Evolutionary conservation across 1,284 basidiomycete species (phyloP).

Genomic region (Caloboletus inedulis): DNA sequence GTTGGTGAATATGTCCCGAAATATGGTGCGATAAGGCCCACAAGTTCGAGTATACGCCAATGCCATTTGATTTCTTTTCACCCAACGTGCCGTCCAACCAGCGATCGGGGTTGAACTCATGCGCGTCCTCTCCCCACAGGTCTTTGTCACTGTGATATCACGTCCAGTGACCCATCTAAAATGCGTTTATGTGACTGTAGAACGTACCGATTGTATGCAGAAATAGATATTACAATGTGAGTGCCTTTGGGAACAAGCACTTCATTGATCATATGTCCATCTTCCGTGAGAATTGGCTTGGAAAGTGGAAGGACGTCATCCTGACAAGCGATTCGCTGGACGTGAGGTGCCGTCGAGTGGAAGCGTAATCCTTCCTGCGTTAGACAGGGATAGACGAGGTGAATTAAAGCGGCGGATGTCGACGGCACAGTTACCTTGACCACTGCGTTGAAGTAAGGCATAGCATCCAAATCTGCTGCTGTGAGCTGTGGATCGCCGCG

Average conservation of each 20-base stretch:
- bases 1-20: not conserved
- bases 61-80: constrained; percentile 35
- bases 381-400: not conserved
- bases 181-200: not conserved
- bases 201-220: constrained; percentile 38
- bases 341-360: constrained; percentile 32
- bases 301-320: constrained; percentile 49
- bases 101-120: constrained; percentile 49
- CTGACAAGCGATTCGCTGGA: constrained; percentile 34
- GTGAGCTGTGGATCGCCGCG: constrained; percentile 41
- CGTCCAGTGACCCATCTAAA: not conserved
- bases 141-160: constrained; percentile 35
- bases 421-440: constrained; percentile 49
- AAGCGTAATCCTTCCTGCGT: constrained; percentile 39
- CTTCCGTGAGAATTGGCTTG: constrained; percentile 36
- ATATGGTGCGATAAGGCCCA: constrained; percentile 16
- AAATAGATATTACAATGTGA: constrained; percentile 32
- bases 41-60: constrained; percentile 53
- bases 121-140: constrained; percentile 51
- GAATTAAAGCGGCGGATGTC: not conserved
- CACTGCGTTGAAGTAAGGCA: constrained; percentile 50
- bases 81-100: constrained; percentile 39
- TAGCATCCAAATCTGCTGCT: constrained; percentile 44
- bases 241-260: constrained; percentile 38
- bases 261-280: constrained; percentile 36